Percentiles rank a stretch among this genome's conserved stretches.
phyloP scores from a whole-genome alignment of 139 green algal genomes.

The Marvania coccoides region DNA sequence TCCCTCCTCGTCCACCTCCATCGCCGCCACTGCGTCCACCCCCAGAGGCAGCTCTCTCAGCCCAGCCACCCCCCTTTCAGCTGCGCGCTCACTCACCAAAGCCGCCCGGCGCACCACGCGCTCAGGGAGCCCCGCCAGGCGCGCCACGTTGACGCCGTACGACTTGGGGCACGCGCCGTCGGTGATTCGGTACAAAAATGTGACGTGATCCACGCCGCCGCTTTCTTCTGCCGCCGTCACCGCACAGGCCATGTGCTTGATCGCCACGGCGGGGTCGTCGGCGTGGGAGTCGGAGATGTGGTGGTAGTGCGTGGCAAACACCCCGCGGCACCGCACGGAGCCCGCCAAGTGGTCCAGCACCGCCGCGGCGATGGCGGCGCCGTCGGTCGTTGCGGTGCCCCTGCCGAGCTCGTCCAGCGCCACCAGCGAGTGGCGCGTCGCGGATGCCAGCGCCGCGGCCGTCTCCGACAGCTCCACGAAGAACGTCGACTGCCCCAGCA shows the following conservation, averaged over 20 bases:
- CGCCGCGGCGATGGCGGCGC: conserved; percentile 85
- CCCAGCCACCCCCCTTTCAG: not conserved
- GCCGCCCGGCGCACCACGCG: conserved; percentile 47
- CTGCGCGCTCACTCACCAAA: not conserved
- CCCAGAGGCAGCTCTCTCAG: not conserved
- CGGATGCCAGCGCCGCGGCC: conserved; percentile 65
- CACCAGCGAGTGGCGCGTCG: conserved; percentile 63
- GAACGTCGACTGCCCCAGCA: conserved; percentile 92
- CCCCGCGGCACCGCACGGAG: conserved; percentile 49
- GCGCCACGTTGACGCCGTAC: conserved; percentile 93
- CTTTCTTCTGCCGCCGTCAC: conserved; percentile 29
- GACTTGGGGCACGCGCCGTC: conserved; percentile 80
- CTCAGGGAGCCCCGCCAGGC: conserved; percentile 81
- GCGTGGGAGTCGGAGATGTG: conserved; percentile 47
- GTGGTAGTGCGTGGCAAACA: conserved; percentile 99
- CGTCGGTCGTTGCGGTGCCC: conserved; percentile 93
- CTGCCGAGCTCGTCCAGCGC: conserved; percentile 94
- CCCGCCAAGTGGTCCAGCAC: conserved; percentile 77
- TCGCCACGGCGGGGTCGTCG: conserved; percentile 43
- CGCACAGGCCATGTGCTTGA: conserved; percentile 85
- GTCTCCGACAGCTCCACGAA: conserved; percentile 95
- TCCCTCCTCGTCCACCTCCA: too few relatives aligned
- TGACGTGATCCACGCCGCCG: conserved; percentile 60
- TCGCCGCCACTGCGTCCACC: too few relatives aligned
- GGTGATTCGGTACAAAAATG: conserved; percentile 87